Evolutionary conservation across 2,329 filamentous ascomycete genomes (phyloP), one percentile per base, ranked within the genome.

Genomic region (Achaetomium macrosporum): DNA sequence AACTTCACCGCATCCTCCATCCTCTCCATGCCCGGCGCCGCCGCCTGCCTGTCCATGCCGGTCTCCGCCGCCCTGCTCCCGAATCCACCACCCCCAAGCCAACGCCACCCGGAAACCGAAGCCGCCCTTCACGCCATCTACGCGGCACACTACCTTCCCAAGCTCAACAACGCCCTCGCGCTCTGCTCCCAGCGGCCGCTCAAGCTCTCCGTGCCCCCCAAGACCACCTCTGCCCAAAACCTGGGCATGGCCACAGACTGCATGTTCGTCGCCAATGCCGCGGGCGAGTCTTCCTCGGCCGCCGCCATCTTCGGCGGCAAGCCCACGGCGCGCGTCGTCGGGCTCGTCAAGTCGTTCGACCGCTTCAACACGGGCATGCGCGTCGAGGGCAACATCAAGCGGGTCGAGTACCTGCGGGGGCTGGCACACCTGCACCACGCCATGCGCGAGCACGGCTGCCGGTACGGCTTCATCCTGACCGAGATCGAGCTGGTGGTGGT

Each of bases 361-460:
- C 85, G 88, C 63, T 96, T 95, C 87, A 96, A 96, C 76, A 93
- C 90, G 1, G 88, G 88, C 57, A 95, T 96, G 88, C 88, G 90
- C 55, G 83, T 85, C 55, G 89, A 95, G 68, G 84, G 84, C 42
- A 89, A 91, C 59, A 81, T 90, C 69, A 87, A 90, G 71, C 86
- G 88, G 54, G 88, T 96, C 53, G 84, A 92, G 70, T 96, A 96
- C 73, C 84, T 96, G 17, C 85, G 87, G 47, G 89, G 89, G 1
- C 82, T 97, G 5, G 79, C 90, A 0, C 89, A 95, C 63, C 76
- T 96, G 42, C 92, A 97, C 71, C 82, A 88, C 66, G 84, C 85
- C 65, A 96, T 96, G 90, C 90, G 92, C 68, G 90, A 95, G 72
- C 88, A 96, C 72, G 84, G 85, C 60, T 95, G 89, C 67, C 85